These are phyloP conservation scores for Neurospora sp. DNA, from an alignment of 495 filamentous ascomycete genomes.

Conservation along the genomic window DNA sequence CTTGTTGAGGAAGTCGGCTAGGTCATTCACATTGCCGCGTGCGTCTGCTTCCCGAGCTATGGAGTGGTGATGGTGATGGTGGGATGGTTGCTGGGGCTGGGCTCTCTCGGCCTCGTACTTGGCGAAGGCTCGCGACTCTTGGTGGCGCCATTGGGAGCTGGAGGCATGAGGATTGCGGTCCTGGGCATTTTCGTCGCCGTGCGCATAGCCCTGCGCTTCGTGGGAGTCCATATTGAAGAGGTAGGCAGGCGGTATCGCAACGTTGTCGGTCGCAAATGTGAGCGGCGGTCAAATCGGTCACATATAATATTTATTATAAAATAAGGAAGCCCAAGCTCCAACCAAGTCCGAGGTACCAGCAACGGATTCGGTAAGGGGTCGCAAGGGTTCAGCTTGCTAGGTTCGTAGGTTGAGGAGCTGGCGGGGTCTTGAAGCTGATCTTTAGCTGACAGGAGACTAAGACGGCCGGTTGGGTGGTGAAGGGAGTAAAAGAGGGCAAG, in stretches of 20 bases:
- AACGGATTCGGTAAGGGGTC: background rate
- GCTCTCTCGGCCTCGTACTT: conserved; percentile 7
- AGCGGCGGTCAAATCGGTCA: background rate
- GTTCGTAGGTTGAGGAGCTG: background rate
- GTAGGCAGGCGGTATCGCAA: background rate
- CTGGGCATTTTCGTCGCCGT: conserved; percentile 4
- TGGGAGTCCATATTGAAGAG: background rate
- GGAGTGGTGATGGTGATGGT: conserved; percentile 10
- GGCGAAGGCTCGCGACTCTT: conserved; percentile 40
- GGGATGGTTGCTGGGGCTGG: conserved; percentile 14
- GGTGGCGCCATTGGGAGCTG: conserved; percentile 38
- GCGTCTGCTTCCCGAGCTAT: conserved; percentile 31
- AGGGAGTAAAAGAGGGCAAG: background rate
- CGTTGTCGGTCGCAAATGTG: background rate
- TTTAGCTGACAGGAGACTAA: background rate
- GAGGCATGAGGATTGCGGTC: conserved; percentile 40
- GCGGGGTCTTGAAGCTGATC: background rate
- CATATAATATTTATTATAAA: background rate
- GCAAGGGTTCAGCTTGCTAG: background rate
- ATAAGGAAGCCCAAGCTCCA: background rate
- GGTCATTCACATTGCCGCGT: conserved; percentile 29
- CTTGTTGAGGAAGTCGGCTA: conserved; percentile 41
- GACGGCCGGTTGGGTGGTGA: background rate
- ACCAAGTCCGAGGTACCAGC: background rate
- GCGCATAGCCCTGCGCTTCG: conserved; percentile 11